Percentiles rank a stretch among this genome's conserved stretches.
Evolutionary conservation across 2,329 filamentous ascomycete genomes (phyloP).

Genomic region (Tolypocladium guangdongense): DNA sequence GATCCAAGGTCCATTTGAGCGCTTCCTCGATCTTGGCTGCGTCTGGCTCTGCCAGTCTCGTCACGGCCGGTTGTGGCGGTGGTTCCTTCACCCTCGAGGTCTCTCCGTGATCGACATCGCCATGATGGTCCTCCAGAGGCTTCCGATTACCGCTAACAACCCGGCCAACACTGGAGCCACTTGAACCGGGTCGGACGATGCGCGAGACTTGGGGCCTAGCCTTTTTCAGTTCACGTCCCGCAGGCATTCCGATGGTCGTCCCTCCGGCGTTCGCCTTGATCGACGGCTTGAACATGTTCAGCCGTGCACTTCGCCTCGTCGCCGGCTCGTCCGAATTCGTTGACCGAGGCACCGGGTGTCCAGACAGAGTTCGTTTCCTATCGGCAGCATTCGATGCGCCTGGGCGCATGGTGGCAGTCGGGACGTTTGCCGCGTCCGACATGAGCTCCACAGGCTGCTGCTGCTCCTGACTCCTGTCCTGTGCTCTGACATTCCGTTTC

Average conservation of each 20-base stretch:
- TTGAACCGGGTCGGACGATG: conserved; percentile 54
- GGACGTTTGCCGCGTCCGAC: conserved; percentile 27
- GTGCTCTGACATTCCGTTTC: conserved; percentile 27
- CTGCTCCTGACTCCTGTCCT: conserved; percentile 19
- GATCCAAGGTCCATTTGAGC: conserved; percentile 63
- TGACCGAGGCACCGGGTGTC: conserved; percentile 52
- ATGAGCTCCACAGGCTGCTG: conserved; percentile 24
- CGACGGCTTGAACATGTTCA: conserved; percentile 59
- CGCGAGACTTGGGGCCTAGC: conserved; percentile 62
- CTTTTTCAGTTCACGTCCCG: conserved; percentile 67
- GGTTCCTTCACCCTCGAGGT: conserved; percentile 32
- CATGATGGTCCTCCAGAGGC: conserved; percentile 47
- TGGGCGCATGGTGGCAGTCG: conserved; percentile 24
- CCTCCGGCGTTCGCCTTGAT: conserved; percentile 51
- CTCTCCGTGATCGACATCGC: conserved; percentile 62
- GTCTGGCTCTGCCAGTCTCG: conserved; percentile 39
- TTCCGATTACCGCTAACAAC: conserved; percentile 89
- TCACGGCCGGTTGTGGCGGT: conserved; percentile 22
- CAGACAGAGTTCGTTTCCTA: conserved; percentile 86
- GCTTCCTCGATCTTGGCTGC: conserved; percentile 61
- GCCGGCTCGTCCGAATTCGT: conserved; percentile 47
- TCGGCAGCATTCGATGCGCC: conserved; percentile 40
- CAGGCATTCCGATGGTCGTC: conserved; percentile 45
- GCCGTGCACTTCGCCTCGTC: conserved; percentile 57
- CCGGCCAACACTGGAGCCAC: conserved; percentile 64